Base-by-base conservation (phyloP, 257 asterid genomes). In the Fraxinus quadrangulata region DNA sequence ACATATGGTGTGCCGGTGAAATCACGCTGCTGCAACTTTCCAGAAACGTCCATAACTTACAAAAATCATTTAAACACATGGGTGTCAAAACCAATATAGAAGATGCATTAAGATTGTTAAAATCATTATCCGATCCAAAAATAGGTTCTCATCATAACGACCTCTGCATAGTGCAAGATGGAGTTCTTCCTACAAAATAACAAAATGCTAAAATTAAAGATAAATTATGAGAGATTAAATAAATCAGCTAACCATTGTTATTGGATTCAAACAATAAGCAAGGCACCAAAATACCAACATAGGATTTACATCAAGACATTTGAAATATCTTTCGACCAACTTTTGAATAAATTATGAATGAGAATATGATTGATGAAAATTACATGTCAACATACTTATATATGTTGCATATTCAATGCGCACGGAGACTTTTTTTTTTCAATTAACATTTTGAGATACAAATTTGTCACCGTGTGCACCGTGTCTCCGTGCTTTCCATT, bases 1-100 rank as follows among this genome's bases (percentile, higher is more conserved):
- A 93, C 89, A 88, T 81, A 86, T 34, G 97, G 91, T 37, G 98
- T 88, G 78, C 97, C 98, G 65, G 96, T 80, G 88, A 95, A 95
- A 83, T 90, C 93, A 83, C 80, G 90, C 85, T 88, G 97, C 89
- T 85, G 94, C 81, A 87, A 78, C 82, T 89, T 89, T 75, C 89
- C 83, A n/a, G 92, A 90, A 79, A 88, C 66, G 83, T 86, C 97
- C 56, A 85, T 79, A 80, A 88, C 94, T 98, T 95, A 84, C 70
- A 78, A 65, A 84, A 80, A 77, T 54, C 76, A 65, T 79, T 77
- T 69, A 79, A 77, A 42, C 72, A 66, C n/a, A 78, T 12, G 66
- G 65, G 72, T 23, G 39, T 61, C 69, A 81, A 75, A 33, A 67
- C 40, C 40, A 45, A 75, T 21, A 42, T 4, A 19, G 63, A 83